Evolutionary conservation across 2,329 filamentous ascomycete species (phyloP).

Genomic region (Colletotrichum sp.): DNA sequence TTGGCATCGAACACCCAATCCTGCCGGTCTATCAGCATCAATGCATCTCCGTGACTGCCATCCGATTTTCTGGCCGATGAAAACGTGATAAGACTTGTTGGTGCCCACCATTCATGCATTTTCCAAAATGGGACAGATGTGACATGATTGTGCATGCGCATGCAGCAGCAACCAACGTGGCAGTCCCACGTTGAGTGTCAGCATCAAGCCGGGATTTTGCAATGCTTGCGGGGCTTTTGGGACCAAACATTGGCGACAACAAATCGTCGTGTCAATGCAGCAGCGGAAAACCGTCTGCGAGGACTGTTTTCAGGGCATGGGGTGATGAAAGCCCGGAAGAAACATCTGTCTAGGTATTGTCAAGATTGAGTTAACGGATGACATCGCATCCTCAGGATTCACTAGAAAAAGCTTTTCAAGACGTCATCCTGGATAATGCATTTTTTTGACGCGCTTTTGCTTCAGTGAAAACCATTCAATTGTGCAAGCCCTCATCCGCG

Average conservation of each 20-base stretch:
- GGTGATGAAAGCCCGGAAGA: neutral
- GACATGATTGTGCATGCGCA: neutral
- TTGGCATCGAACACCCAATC: neutral
- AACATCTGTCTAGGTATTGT: neutral
- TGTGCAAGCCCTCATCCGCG: neutral
- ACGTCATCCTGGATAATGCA: neutral
- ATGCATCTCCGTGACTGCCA: neutral
- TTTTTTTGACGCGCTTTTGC: neutral
- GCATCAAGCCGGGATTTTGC: neutral
- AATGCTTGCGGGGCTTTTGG: neutral
- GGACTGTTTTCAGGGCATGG: neutral
- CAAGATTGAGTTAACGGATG: neutral
- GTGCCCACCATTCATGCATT: neutral
- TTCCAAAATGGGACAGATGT: neutral
- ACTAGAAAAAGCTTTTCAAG: neutral
- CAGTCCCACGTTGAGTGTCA: neutral
- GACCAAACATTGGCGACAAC: neutral
- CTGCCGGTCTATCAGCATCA: neutral
- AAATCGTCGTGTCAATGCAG: neutral
- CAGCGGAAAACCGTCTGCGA: neutral
- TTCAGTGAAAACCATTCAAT: neutral
- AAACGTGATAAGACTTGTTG: neutral
- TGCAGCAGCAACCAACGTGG: neutral
- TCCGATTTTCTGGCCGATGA: neutral
- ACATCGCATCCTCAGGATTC: neutral